Evolutionary conservation across 2,329 filamentous ascomycete genomes (phyloP).

Genomic region (Chlorencoelia australis): DNA sequence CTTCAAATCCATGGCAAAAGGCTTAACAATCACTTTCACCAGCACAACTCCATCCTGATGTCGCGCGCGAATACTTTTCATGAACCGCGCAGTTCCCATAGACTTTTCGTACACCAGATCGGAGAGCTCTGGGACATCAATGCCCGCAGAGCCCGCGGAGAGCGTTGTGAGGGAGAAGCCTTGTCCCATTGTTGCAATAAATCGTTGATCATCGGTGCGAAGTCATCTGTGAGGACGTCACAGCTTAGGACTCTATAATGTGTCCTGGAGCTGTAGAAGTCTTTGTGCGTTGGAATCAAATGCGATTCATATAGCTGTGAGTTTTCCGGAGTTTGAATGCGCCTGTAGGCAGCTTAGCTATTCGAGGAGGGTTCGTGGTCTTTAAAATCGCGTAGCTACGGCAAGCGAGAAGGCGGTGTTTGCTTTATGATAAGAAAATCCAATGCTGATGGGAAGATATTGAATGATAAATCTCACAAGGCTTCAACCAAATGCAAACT

Average conservation of each 20-base stretch:
- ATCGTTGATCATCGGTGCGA: conserved; percentile 19
- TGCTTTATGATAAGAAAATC: too few species aligned
- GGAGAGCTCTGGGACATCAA: conserved; percentile 84
- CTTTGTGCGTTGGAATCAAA: too few species aligned
- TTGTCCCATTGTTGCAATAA: conserved; percentile 65
- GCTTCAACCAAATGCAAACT: too few species aligned
- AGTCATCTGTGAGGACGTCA: conserved; percentile 17
- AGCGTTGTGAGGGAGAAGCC: conserved; percentile 90
- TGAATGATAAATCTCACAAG: too few species aligned
- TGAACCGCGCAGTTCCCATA: conserved; percentile 83
- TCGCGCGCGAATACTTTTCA: conserved; percentile 89
- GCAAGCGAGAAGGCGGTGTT: too few species aligned
- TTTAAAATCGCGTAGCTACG: too few species aligned
- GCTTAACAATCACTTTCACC: conserved; percentile 91
- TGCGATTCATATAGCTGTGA: too few species aligned
- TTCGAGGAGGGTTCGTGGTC: too few species aligned
- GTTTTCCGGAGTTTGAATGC: too few species aligned
- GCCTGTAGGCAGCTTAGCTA: too few species aligned
- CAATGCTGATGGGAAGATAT: too few species aligned
- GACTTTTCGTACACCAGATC: conserved; percentile 89
- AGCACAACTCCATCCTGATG: conserved; percentile 86
- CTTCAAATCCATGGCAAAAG: conserved; percentile 72
- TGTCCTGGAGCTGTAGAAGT: conserved; percentile 21
- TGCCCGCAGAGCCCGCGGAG: conserved; percentile 82
- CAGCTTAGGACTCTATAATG: conserved; percentile 14